These are phyloP conservation scores for Candida bentonensis DNA, from an alignment of 805 yeast species.

Conservation along the genomic window DNA sequence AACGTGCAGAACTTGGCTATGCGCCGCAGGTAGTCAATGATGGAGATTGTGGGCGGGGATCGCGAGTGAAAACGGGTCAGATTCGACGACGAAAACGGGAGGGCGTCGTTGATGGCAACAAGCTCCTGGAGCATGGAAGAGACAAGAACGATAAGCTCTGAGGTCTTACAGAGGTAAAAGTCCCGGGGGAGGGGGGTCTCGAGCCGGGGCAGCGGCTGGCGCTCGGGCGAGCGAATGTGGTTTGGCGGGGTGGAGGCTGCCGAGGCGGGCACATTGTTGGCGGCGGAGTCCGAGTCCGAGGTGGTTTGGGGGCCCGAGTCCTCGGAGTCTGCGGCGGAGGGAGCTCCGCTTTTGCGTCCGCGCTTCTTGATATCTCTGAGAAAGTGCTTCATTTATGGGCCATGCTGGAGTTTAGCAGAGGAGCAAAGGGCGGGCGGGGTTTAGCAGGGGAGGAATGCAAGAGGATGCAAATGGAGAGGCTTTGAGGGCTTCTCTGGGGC, in stretches of 20 bases:
- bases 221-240: background rate
- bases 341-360: background rate
- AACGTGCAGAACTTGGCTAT: slow-evolving; percentile 72
- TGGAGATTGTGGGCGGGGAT: slow-evolving; percentile 78
- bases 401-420: too few relatives aligned
- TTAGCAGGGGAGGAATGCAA: too few relatives aligned
- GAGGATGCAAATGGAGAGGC: too few relatives aligned
- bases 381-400: slow-evolving; percentile 2
- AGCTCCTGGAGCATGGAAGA: slow-evolving; percentile 70
- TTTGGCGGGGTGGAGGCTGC: background rate
- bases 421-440: too few relatives aligned
- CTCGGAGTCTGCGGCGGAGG: background rate
- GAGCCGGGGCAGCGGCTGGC: background rate
- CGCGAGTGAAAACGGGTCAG: slow-evolving; percentile 89
- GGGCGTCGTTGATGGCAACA: slow-evolving; percentile 56
- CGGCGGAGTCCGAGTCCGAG: background rate
- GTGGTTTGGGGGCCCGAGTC: background rate
- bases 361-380: slow-evolving; percentile 1
- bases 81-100: slow-evolving; percentile 22
- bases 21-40: slow-evolving; percentile 61
- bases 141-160: slow-evolving; percentile 27
- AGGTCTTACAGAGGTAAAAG: background rate
- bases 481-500: too few relatives aligned
- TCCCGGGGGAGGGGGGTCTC: background rate
- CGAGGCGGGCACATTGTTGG: background rate